Percentiles rank a stretch among this genome's conserved stretches.
phyloP scores from a whole-genome alignment of 2,329 filamentous ascomycete species.

The Blumeriella jaapii region DNA sequence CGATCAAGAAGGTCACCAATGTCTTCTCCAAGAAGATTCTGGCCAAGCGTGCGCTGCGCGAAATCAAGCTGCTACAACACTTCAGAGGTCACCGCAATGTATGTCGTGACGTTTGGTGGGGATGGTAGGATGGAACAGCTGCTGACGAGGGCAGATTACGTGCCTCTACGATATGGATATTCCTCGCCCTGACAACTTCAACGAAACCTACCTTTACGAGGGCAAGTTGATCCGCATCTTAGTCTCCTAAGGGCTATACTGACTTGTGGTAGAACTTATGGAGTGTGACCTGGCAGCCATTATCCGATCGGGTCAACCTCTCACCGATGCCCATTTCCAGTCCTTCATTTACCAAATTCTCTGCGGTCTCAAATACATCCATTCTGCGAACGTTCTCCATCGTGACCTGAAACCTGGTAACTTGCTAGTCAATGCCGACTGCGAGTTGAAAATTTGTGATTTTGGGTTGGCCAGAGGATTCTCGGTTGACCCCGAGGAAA shows the following conservation, averaged over 20 bases:
- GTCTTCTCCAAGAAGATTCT: conserved; percentile 99
- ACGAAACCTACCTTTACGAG: conserved; percentile 98
- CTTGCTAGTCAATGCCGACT: conserved; percentile 94
- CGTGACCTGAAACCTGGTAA: conserved; percentile 96
- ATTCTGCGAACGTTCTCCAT: conserved; percentile 95
- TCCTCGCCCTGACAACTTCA: conserved; percentile 92
- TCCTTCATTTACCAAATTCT: conserved; percentile 99
- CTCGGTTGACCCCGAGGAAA: conserved; percentile 93
- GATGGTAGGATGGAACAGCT: conserved; percentile 4
- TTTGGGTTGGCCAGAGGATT: conserved; percentile 95
- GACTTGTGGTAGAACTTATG: conserved; percentile 68
- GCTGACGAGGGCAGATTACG: conserved; percentile 63
- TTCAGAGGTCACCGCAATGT: conserved; percentile 86
- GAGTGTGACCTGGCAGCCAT: conserved; percentile 97
- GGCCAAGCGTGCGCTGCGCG: conserved; percentile 90
- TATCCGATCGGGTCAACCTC: conserved; percentile 89
- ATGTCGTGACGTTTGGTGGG: conserved; percentile 28
- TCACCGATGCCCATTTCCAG: conserved; percentile 98
- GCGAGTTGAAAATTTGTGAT: conserved; percentile 98
- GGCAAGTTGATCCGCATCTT: conserved; percentile 38
- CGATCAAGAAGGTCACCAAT: conserved; percentile 99
- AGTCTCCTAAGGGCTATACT: conserved; percentile 6
- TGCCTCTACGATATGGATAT: conserved; percentile 99
- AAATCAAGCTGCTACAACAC: conserved; percentile 98
- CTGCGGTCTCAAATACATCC: conserved; percentile 97